A percentile compares a stretch with the other conserved stretches of the same genome.
These are phyloP conservation scores for Fomitopsis betulina DNA, from an alignment of 1,284 basidiomycete species.

Conservation along the genomic window DNA sequence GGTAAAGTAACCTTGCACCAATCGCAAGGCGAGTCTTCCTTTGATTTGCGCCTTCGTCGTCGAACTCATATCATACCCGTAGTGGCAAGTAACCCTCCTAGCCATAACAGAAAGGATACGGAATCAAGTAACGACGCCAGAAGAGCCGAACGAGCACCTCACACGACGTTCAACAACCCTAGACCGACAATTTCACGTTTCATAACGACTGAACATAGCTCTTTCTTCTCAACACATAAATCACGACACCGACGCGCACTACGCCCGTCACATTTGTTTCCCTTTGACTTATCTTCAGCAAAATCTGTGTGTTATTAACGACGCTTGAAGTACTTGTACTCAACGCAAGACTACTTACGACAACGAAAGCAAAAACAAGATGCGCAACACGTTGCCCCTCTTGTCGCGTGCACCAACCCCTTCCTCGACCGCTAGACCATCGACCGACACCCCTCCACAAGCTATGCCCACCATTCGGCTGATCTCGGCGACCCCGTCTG, in stretches of 20 bases:
- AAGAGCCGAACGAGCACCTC: conserved; percentile 16
- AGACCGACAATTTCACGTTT: conserved; percentile 14
- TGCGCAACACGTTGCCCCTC: conserved; percentile 32
- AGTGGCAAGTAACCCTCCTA: conserved; percentile 20
- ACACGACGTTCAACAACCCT: conserved; percentile 13
- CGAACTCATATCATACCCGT: conserved; percentile 4
- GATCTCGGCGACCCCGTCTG: conserved; percentile 61
- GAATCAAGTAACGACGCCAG: conserved; percentile 21
- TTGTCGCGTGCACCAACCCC: conserved; percentile 29
- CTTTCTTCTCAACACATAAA: conserved; percentile 7
- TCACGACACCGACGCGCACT: conserved; percentile 16
- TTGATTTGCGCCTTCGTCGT: background rate
- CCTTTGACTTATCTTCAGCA: conserved; percentile 6
- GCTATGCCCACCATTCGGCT: conserved; percentile 60
- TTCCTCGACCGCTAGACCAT: conserved; percentile 5
- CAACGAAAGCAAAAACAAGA: conserved; percentile 22
- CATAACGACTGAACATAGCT: conserved; percentile 16
- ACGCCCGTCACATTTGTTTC: conserved; percentile 12
- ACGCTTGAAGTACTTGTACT: conserved; percentile 14
- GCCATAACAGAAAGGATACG: conserved; percentile 9
- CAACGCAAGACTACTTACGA: conserved; percentile 14
- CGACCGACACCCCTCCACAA: conserved; percentile 24
- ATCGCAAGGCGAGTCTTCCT: conserved; percentile 15
- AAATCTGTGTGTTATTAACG: conserved; percentile 23
- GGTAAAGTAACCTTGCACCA: conserved; percentile 20